These are phyloP conservation scores for Monotropa hypopitys DNA, from an alignment of 179 eudicot genomes.

Conservation along the genomic window DNA sequence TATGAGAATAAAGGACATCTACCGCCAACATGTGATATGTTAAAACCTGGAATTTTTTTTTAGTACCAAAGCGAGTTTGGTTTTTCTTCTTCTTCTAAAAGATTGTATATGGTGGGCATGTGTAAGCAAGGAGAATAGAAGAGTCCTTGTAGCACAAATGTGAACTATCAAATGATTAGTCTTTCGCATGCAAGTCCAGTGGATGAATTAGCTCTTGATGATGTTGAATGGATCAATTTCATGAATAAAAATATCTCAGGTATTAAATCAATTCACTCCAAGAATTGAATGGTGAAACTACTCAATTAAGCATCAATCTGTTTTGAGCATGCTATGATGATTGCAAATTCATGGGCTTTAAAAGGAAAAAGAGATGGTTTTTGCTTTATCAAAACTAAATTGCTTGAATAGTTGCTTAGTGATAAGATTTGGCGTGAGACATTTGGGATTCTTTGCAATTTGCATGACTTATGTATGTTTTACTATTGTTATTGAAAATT, in stretches of 20 bases:
- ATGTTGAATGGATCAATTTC: neutral
- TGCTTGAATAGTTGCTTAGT: neutral
- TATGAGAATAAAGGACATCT: neutral
- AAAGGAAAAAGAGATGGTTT: no score
- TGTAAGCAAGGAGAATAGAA: neutral
- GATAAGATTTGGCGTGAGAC: neutral
- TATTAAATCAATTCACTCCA: neutral
- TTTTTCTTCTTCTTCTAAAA: neutral
- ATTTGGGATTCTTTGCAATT: neutral
- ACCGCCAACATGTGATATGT: neutral
- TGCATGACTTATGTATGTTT: neutral
- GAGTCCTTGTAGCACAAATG: neutral
- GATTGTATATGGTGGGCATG: neutral
- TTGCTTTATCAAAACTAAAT: no score
- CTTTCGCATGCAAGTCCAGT: neutral
- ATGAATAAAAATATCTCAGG: neutral
- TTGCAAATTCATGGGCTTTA: no score
- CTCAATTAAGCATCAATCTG: neutral
- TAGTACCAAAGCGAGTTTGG: neutral
- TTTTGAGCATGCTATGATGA: no score
- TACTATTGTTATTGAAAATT: neutral
- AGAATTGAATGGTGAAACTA: neutral
- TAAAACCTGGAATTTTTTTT: neutral
- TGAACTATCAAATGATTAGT: neutral
- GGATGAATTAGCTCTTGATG: neutral